A percentile compares a stretch with the other conserved stretches of the same genome.
phyloP scores from a whole-genome alignment of 352 stramenopile genomes.

The Pythium grandisporangium region DNA sequence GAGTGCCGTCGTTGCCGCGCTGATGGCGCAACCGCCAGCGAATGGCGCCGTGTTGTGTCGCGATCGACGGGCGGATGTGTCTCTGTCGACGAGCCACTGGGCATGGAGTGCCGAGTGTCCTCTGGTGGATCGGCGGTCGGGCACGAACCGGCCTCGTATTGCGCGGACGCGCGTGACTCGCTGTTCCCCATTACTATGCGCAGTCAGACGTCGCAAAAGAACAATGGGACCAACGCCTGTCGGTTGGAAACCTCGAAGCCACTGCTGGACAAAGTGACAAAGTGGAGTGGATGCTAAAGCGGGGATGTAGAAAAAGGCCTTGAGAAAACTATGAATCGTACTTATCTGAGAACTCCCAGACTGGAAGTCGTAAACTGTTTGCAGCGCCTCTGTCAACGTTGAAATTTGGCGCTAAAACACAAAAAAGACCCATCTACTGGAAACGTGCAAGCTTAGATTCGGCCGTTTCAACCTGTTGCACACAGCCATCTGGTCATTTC shows the following conservation, averaged over 20 bases:
- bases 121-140: neutral
- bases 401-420: neutral
- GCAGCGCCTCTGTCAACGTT: neutral
- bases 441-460: neutral
- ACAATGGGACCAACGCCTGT: too few species aligned
- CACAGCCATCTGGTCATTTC: neutral
- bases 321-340: constrained; percentile 7
- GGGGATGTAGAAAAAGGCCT: neutral
- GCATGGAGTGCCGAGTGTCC: constrained; percentile 13
- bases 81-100: constrained; percentile 1
- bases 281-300: neutral
- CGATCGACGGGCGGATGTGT: neutral
- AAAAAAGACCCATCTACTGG: neutral
- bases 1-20: constrained; percentile 1
- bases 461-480: constrained; percentile 4
- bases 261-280: neutral
- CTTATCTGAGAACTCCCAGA: constrained; percentile 5
- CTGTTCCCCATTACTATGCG: constrained; percentile 31
- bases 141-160: constrained; percentile 1
- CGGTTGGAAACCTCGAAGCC: too few species aligned
- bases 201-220: too few species aligned
- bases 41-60: constrained; percentile 11
- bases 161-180: constrained; percentile 30
- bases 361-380: neutral
- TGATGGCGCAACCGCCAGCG: constrained; percentile 10